These are phyloP conservation scores for Suillus sp. DNA, from an alignment of 768 basidiomycete species.

Conservation along the genomic window DNA sequence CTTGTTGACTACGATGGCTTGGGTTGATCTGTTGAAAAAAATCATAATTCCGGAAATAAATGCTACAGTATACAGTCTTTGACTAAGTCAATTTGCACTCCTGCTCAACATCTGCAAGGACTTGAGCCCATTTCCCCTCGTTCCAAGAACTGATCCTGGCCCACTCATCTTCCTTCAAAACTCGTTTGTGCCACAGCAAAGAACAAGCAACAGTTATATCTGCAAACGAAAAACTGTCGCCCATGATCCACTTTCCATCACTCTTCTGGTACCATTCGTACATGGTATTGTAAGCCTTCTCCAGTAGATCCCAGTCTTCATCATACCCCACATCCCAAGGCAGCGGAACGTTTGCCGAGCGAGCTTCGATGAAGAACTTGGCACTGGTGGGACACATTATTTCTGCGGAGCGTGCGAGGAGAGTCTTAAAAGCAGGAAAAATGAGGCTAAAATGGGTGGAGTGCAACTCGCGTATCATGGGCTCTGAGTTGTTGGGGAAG, in stretches of 20 bases:
- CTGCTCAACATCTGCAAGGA: background rate
- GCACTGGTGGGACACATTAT: background rate
- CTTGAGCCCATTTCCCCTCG: background rate
- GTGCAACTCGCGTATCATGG: background rate
- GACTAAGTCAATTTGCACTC: background rate
- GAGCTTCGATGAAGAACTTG: background rate
- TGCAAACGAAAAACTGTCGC: background rate
- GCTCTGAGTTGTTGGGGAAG: background rate
- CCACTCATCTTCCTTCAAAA: background rate
- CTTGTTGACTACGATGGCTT: too few species aligned
- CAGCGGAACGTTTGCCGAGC: background rate
- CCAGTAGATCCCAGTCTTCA: background rate
- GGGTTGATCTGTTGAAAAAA: background rate
- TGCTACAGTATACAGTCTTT: background rate
- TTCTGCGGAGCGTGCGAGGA: background rate
- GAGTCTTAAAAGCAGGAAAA: background rate
- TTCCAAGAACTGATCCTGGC: background rate
- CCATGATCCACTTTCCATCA: background rate
- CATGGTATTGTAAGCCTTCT: background rate
- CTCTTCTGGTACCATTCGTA: background rate
- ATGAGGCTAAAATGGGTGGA: background rate
- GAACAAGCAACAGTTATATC: background rate
- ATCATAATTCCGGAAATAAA: background rate
- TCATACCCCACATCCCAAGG: background rate
- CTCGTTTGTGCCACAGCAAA: background rate